phyloP scores from a whole-genome alignment of 352 stramenopile genomes.

The Phytopythium delawarense region DNA sequence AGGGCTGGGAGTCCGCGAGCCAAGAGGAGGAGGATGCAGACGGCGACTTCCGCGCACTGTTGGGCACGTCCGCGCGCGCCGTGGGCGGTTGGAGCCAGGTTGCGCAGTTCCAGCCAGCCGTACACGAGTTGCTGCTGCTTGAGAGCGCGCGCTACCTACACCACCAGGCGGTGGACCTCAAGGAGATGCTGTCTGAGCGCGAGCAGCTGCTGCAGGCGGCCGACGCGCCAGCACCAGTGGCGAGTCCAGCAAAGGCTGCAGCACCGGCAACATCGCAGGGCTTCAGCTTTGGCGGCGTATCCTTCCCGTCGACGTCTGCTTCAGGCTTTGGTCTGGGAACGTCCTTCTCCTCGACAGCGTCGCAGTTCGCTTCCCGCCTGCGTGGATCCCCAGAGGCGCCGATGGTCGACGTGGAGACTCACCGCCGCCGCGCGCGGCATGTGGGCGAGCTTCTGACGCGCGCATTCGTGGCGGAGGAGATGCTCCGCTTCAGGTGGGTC shows the following conservation, averaged over 20 bases:
- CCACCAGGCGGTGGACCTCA: conserved; percentile 50
- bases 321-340: no score
- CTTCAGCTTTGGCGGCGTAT: background rate
- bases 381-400: conserved; percentile 29
- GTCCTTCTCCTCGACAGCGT: conserved; percentile 33
- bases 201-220: conserved; percentile 27
- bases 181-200: conserved; percentile 48
- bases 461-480: conserved; percentile 60
- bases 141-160: conserved; percentile 65
- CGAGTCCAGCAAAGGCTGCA: conserved; percentile 9
- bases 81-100: conserved; percentile 47
- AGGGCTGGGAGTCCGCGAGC: conserved; percentile 39
- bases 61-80: conserved; percentile 38
- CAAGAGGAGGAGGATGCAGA: conserved; percentile 1
- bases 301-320: conserved; percentile 13
- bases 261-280: background rate
- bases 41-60: conserved; percentile 7
- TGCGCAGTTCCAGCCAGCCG: conserved; percentile 41
- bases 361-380: conserved; percentile 37
- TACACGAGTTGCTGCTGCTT: conserved; percentile 64
- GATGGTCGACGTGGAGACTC: conserved; percentile 28
- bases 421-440: conserved; percentile 36
- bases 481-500: conserved; percentile 46
- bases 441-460: conserved; percentile 42
- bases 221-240: conserved; percentile 9